Conservation (phyloP, 495 filamentous ascomycete genomes). For the Xylaria venustula region DNA sequence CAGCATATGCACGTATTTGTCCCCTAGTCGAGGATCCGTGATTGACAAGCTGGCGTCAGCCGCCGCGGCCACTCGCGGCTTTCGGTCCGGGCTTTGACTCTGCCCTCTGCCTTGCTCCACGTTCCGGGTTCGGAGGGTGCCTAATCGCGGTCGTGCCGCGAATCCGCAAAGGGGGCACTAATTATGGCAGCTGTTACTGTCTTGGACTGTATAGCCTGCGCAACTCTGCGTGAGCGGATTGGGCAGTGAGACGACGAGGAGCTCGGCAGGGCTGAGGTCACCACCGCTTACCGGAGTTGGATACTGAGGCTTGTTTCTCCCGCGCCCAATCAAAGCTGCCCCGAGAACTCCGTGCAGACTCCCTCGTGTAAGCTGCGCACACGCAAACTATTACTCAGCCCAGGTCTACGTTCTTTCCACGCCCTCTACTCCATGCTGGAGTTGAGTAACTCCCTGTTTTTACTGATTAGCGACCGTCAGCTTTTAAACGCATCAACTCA, state of each 20-base stretch:
- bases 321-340: neutral
- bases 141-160: neutral
- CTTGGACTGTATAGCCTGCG: too few relatives aligned
- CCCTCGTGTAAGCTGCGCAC: neutral
- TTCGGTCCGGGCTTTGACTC: conserved; percentile 1
- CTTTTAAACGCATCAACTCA: neutral
- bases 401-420: neutral
- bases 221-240: too few relatives aligned
- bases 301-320: neutral
- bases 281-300: conserved; percentile 1
- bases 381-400: conserved; percentile 13
- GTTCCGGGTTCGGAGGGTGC: conserved; percentile 7
- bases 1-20: conserved; percentile 6
- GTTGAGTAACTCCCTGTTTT: neutral
- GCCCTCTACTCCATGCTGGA: neutral
- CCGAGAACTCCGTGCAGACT: neutral
- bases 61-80: conserved; percentile 3
- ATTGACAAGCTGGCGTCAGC: neutral
- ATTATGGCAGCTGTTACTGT: too few relatives aligned
- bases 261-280: conserved; percentile 6
- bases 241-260: neutral
- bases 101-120: neutral
- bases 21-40: conserved; percentile 3
- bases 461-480: neutral
- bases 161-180: neutral